Percentiles rank a stretch among this genome's conserved stretches.
Evolutionary conservation across 1,139 yeast genomes (phyloP).

Genomic region (Debaryomyces robertsiae): DNA sequence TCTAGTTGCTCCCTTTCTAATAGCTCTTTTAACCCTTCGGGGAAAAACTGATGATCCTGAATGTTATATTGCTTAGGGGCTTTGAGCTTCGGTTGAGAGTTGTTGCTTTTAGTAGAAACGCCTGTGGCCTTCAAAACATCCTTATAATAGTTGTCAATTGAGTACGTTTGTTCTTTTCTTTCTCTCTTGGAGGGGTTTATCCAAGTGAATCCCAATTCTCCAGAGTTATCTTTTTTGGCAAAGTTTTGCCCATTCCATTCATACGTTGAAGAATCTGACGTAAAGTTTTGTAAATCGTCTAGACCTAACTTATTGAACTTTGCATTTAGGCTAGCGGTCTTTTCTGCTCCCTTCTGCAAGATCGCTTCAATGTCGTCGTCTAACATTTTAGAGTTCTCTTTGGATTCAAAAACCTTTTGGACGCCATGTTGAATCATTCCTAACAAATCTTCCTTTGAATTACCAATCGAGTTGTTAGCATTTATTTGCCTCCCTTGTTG

Average conservation of each 20-base stretch:
- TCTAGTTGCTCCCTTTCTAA: slow-evolving; percentile 79
- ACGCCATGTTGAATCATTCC: slow-evolving; percentile 99
- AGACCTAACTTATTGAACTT: slow-evolving; percentile 84
- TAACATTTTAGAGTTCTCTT: slow-evolving; percentile 39
- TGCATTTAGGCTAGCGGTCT: slow-evolving; percentile 73
- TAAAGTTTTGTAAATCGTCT: slow-evolving; percentile 88
- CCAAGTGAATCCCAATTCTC: slow-evolving; percentile 62
- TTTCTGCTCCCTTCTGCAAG: slow-evolving; percentile 74
- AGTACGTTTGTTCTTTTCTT: slow-evolving; percentile 84
- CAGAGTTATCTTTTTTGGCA: slow-evolving; percentile 58
- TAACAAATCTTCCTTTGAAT: slow-evolving; percentile 78
- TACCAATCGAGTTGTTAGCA: slow-evolving; percentile 40
- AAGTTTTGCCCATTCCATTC: slow-evolving; percentile 98
- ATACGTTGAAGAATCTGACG: slow-evolving; percentile 85
- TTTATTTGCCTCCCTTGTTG: slow-evolving; percentile 80
- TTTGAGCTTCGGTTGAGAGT: slow-evolving; percentile 44
- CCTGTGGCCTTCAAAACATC: slow-evolving; percentile 59
- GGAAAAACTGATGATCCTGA: slow-evolving; percentile 89
- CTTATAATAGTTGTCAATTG: slow-evolving; percentile 84
- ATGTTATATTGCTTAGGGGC: slow-evolving; percentile 74
- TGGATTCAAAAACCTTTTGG: slow-evolving; percentile 71
- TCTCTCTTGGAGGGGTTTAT: slow-evolving; percentile 89
- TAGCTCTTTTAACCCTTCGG: slow-evolving; percentile 61
- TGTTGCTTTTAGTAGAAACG: slow-evolving; percentile 19
- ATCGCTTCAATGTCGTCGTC: slow-evolving; percentile 83